Percentiles rank a stretch among this genome's conserved stretches.
These are phyloP conservation scores for Aristolochia contorta DNA, from an alignment of 164 flowering plant species.

Conservation along the genomic window DNA sequence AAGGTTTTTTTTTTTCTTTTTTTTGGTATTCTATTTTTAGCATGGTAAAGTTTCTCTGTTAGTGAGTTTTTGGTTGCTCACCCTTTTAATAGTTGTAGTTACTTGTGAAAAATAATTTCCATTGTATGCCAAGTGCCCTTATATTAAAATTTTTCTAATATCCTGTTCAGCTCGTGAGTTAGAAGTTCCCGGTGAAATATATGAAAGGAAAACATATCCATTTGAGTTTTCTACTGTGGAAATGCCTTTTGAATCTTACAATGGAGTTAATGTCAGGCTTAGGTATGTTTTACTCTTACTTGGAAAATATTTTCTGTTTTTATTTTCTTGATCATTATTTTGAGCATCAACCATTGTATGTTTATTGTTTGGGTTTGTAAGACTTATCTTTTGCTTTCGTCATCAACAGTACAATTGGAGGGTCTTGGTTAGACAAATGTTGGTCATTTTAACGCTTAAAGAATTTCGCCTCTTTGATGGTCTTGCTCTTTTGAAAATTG, in stretches of 20 bases:
- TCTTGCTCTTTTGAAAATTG: constrained; percentile 7
- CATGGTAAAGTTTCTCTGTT: too few relatives aligned
- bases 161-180: constrained; percentile 72
- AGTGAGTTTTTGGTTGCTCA: too few relatives aligned
- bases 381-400: neutral
- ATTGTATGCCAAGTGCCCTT: too few relatives aligned
- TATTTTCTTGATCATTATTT: neutral
- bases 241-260: constrained; percentile 96
- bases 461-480: too few relatives aligned
- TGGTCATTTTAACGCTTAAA: too few relatives aligned
- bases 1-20: too few relatives aligned
- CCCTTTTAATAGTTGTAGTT: too few relatives aligned
- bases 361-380: too few relatives aligned
- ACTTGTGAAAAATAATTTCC: neutral
- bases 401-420: too few relatives aligned
- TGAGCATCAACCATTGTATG: too few relatives aligned
- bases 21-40: neutral
- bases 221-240: constrained; percentile 97
- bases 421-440: too few relatives aligned
- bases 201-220: constrained; percentile 82
- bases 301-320: neutral
- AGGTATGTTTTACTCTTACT: constrained; percentile 37
- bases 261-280: constrained; percentile 91
- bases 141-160: neutral
- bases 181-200: constrained; percentile 95